Base-by-base conservation (phyloP, 257 asterid species). In the Craterostigma plantagineum region DNA sequence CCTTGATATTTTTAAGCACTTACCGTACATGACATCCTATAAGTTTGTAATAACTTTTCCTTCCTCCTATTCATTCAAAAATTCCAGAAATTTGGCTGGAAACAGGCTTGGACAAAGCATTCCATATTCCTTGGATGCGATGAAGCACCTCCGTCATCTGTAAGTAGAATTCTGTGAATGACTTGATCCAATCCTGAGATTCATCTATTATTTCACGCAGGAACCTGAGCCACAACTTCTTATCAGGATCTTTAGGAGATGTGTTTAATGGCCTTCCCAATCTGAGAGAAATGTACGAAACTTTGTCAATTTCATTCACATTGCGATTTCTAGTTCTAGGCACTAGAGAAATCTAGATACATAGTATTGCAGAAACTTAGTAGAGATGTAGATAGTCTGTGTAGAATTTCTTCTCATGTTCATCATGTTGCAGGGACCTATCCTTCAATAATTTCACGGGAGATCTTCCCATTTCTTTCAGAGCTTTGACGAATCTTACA, bases 401-500 rank as follows among this genome's bases (percentile, higher is more conserved):
- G n/a, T n/a, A 23, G 30, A 23, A 2, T 23, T 23, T 23, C 6
- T 23, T 23, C 30, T 23, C 30, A 23, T 23, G 2, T 23, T 23
- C 30, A 23, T 23, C 30, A 23, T 23, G 30, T 23, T 23, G 30
- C 70, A 82, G 98, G 92, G 93, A 82, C 60, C 56, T 87, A 58
- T 87, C 98, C 13, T 71, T 58, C 76, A 87, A 87, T 56, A 68
- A 52, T 65, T 70, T 82, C 68, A 71, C 66, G 5, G 95, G 98
- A 47, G 98, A 87, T 61, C 77, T 87, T 40, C 98, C 98, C 4
- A 50, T 62, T 50, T 82, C 95, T n/a, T 70, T 87, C 67, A 64
- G 53, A 59, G 38, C 58, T 37, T 49, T 81, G 71, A 53, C 46
- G 52, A 75, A 65, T 66, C 76, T 87, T 52, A 57, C 77, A 18